These are phyloP conservation scores for Yamadazyma spencermartinsiae DNA, from an alignment of 1,139 yeast species.

Conservation along the genomic window DNA sequence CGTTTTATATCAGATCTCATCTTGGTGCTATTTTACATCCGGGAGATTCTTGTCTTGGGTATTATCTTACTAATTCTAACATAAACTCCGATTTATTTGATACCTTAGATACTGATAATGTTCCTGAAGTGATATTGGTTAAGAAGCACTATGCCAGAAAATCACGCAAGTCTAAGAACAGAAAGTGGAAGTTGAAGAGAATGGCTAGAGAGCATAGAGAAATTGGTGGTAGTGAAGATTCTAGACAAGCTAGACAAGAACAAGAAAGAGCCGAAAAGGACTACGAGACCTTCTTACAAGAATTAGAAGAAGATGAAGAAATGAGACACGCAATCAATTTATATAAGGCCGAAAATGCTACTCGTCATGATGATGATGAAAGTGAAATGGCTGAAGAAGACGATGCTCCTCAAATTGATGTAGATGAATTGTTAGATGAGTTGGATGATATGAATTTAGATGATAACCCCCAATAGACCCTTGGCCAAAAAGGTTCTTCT, in stretches of 20 bases:
- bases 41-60: slow-evolving; percentile 94
- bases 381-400: slow-evolving; percentile 57
- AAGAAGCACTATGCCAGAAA: slow-evolving; percentile 89
- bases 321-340: slow-evolving; percentile 87
- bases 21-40: slow-evolving; percentile 93
- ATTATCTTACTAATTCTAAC: slow-evolving; percentile 78
- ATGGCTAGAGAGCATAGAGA: slow-evolving; percentile 96
- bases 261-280: slow-evolving; percentile 92
- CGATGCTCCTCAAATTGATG: slow-evolving; percentile 73
- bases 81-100: slow-evolving; percentile 89
- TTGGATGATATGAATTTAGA: slow-evolving; percentile 89
- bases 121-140: slow-evolving; percentile 89
- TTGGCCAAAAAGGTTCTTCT: not conserved
- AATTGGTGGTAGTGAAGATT: slow-evolving; percentile 73
- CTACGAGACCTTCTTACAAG: slow-evolving; percentile 93
- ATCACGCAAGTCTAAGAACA: slow-evolving; percentile 71
- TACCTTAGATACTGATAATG: slow-evolving; percentile 54
- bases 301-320: slow-evolving; percentile 95
- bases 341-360: slow-evolving; percentile 62
- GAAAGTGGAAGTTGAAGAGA: slow-evolving; percentile 95
- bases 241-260: slow-evolving; percentile 83
- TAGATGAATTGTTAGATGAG: slow-evolving; percentile 87
- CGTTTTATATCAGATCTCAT: slow-evolving; percentile 82
- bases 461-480: slow-evolving; percentile 22
- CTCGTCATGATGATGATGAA: slow-evolving; percentile 39